Percentiles rank a stretch among this genome's conserved stretches.
These are phyloP conservation scores for Uronychia binucleata DNA, from an alignment of 73 alveolate species.

Conservation along the genomic window DNA sequence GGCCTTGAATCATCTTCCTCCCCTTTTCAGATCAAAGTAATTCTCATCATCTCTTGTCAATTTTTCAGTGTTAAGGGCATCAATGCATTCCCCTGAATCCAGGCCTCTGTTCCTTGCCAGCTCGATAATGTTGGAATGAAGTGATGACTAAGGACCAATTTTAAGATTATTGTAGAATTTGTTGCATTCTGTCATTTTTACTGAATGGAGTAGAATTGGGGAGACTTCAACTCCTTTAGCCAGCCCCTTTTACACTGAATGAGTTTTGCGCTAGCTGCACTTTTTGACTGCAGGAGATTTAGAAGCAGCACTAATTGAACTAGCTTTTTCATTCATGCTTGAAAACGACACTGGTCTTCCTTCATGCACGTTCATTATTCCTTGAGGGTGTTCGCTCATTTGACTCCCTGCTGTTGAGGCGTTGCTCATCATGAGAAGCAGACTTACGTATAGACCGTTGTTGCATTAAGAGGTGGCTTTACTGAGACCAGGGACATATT, in stretches of 20 bases:
- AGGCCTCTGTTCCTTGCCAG: not conserved
- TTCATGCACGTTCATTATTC: not conserved
- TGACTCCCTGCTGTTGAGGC: not conserved
- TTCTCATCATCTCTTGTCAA: not conserved
- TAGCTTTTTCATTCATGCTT: not conserved
- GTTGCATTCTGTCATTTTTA: not conserved
- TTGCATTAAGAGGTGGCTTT: not conserved
- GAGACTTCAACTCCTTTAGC: not conserved
- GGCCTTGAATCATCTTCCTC: not conserved
- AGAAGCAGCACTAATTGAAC: not conserved
- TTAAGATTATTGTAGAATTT: not conserved
- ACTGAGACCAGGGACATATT: not conserved
- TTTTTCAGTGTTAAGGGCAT: too few relatives aligned
- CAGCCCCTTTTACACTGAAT: not conserved
- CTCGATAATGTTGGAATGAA: not conserved
- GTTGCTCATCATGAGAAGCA: not conserved
- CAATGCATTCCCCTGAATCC: not conserved
- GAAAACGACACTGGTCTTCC: slow-evolving; percentile 1
- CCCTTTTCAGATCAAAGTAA: not conserved
- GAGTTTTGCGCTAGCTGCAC: not conserved
- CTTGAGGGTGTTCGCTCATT: not conserved
- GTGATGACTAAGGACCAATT: not conserved
- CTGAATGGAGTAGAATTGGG: not conserved
- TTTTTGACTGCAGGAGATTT: not conserved
- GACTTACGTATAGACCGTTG: not conserved